These are phyloP conservation scores for Albophoma yamanashiensis DNA, from an alignment of 2,329 filamentous ascomycete genomes.

Conservation along the genomic window DNA sequence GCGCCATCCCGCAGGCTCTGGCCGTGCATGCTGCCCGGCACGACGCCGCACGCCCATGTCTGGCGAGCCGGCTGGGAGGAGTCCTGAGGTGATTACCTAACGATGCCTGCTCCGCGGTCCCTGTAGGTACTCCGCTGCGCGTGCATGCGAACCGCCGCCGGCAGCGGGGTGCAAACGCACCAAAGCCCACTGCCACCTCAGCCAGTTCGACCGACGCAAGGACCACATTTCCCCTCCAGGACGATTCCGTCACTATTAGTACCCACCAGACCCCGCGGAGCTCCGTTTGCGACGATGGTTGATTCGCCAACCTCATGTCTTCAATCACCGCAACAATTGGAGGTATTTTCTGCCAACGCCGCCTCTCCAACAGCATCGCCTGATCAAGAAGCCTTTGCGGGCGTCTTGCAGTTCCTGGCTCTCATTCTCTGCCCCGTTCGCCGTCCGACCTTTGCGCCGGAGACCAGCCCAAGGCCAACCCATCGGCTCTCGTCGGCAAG, in stretches of 20 bases:
- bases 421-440: background rate
- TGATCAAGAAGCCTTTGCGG: background rate
- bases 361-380: background rate
- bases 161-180: background rate
- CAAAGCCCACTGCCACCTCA: too few species aligned
- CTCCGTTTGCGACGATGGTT: background rate
- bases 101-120: background rate
- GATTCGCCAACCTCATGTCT: background rate
- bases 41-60: too few species aligned
- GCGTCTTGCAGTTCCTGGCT: background rate
- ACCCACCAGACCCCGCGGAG: background rate
- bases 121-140: too few species aligned
- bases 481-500: background rate
- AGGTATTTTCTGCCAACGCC: background rate
- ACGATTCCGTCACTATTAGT: background rate
- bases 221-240: background rate
- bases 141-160: too few species aligned
- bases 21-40: too few species aligned
- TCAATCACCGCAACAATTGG: background rate
- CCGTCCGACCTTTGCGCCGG: background rate
- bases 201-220: too few species aligned
- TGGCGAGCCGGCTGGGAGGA: too few species aligned
- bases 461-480: background rate
- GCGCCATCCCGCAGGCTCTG: too few species aligned
- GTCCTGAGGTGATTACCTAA: background rate